Percentiles rank a stretch among this genome's conserved stretches.
These are phyloP conservation scores for Aegilops tauschii DNA, from an alignment of 176 grass and related monocot species.

Conservation along the genomic window DNA sequence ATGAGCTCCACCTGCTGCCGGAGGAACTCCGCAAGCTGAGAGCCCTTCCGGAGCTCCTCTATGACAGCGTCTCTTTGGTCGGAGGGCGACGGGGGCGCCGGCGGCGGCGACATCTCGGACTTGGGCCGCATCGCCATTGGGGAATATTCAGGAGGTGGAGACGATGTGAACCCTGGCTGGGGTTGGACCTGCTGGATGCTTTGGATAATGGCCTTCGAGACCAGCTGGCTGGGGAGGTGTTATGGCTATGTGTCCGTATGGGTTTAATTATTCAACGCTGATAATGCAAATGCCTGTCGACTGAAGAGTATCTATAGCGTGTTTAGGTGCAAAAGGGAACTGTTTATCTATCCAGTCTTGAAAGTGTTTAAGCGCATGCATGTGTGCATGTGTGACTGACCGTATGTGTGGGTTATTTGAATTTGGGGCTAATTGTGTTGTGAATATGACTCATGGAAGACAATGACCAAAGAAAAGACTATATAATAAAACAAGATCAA, in stretches of 20 bases:
- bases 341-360: neutral
- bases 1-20: conserved; percentile 34
- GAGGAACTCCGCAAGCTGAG: conserved; percentile 20
- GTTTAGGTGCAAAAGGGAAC: neutral
- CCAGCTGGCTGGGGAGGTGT: neutral
- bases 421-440: neutral
- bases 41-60: conserved; percentile 32
- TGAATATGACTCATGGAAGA: neutral
- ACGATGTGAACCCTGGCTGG: conserved; percentile 1
- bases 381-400: neutral
- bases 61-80: conserved; percentile 25
- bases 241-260: neutral
- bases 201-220: neutral
- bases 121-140: conserved; percentile 10
- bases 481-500: neutral
- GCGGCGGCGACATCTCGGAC: neutral
- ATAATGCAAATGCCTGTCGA: neutral
- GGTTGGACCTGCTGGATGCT: neutral
- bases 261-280: neutral
- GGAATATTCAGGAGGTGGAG: neutral
- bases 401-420: neutral
- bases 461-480: neutral
- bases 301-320: neutral
- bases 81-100: neutral
- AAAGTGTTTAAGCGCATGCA: neutral